Conservation (phyloP, 805 yeast genomes). For the Millerozyma miso region DNA sequence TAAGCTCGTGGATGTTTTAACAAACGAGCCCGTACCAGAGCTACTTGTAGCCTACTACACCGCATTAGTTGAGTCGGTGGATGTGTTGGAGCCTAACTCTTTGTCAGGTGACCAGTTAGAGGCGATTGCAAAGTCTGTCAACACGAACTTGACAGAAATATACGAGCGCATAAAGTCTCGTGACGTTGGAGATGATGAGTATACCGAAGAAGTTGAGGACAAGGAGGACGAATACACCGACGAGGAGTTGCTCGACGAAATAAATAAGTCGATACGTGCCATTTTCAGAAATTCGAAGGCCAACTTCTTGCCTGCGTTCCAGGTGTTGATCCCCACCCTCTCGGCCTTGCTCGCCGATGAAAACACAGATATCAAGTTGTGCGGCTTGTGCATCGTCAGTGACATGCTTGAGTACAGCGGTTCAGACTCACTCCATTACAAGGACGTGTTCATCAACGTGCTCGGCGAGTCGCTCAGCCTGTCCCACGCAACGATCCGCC, state of each 20-base stretch:
- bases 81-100: conserved; percentile 61
- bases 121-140: conserved; percentile 55
- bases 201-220: conserved; percentile 78
- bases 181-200: conserved; percentile 77
- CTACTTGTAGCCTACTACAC: conserved; percentile 73
- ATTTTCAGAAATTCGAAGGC: conserved; percentile 61
- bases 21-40: conserved; percentile 80
- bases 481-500: conserved; percentile 71
- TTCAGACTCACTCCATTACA: conserved; percentile 56
- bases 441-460: conserved; percentile 59
- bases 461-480: conserved; percentile 65
- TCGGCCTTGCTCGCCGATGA: conserved; percentile 60
- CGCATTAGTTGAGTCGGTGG: conserved; percentile 63
- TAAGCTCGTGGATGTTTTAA: conserved; percentile 63
- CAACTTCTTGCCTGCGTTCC: conserved; percentile 62
- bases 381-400: conserved; percentile 75
- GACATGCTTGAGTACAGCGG: conserved; percentile 83
- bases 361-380: conserved; percentile 63
- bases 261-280: conserved; percentile 68
- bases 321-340: conserved; percentile 58
- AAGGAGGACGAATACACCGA: conserved; percentile 86
- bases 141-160: conserved; percentile 59
- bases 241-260: conserved; percentile 84
- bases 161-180: conserved; percentile 68
- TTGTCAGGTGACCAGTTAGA: conserved; percentile 53